Evolutionary conservation across 805 yeast genomes (phyloP).

Genomic region (Saturnispora ahearnii): DNA sequence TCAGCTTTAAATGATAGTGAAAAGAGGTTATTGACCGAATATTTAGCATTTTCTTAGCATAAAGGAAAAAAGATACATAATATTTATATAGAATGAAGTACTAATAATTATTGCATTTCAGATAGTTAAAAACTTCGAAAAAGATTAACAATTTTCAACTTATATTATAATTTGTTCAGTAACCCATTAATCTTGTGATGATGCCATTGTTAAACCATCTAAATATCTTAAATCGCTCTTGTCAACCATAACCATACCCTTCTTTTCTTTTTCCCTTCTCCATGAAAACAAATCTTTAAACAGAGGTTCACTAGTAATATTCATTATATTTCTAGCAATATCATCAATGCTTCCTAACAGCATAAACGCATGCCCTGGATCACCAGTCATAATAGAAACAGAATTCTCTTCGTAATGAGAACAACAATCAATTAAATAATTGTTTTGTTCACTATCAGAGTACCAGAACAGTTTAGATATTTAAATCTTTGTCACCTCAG

Average conservation of each 20-base stretch:
- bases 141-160: too few species aligned
- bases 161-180: slow-evolving; percentile 9
- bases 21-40: slow-evolving; percentile 42
- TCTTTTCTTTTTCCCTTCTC: slow-evolving; percentile 20
- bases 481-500: slow-evolving; percentile 20
- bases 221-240: slow-evolving; percentile 22
- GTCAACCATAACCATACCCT: slow-evolving; percentile 21
- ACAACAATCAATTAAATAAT: slow-evolving; percentile 28
- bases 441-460: slow-evolving; percentile 29
- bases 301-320: slow-evolving; percentile 11
- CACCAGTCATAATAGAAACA: slow-evolving; percentile 31
- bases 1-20: slow-evolving; percentile 40
- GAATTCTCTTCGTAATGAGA: slow-evolving; percentile 24
- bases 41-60: slow-evolving; percentile 19
- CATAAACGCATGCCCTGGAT: slow-evolving; percentile 33
- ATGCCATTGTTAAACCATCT: slow-evolving; percentile 18
- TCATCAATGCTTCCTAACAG: slow-evolving; percentile 30
- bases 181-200: slow-evolving; percentile 19
- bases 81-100: neutral
- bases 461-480: slow-evolving; percentile 28
- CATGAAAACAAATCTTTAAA: slow-evolving; percentile 20
- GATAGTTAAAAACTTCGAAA: too few species aligned
- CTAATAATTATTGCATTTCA: too few species aligned
- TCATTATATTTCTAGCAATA: slow-evolving; percentile 16
- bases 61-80: neutral